phyloP scores from a whole-genome alignment of 1,139 yeast species.

The Taphrina betulina region DNA sequence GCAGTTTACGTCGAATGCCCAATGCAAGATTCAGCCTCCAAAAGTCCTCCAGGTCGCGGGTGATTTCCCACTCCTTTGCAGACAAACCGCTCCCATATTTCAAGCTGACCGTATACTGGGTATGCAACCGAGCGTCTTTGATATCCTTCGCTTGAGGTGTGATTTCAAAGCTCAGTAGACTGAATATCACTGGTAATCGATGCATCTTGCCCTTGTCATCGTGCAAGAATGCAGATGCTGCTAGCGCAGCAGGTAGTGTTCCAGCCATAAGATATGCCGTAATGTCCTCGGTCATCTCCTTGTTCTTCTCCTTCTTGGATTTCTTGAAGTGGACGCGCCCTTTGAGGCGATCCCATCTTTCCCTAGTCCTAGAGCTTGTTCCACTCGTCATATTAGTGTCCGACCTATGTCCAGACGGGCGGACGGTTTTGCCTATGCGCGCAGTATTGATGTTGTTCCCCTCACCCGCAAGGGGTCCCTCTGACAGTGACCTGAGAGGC shows the following conservation, averaged over 20 bases:
- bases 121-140: constrained; percentile 52
- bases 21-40: constrained; percentile 36
- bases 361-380: constrained; percentile 6
- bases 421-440: neutral
- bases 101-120: constrained; percentile 54
- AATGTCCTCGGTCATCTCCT: constrained; percentile 24
- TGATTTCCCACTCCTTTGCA: constrained; percentile 75
- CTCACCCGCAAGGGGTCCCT: neutral
- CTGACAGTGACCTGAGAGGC: neutral
- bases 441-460: neutral
- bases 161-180: constrained; percentile 66
- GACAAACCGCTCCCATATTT: constrained; percentile 89
- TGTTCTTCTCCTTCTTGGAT: constrained; percentile 4
- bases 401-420: neutral
- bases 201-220: constrained; percentile 42
- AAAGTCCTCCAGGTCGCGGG: constrained; percentile 70
- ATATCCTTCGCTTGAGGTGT: constrained; percentile 54
- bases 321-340: constrained; percentile 15
- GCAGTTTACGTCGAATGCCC: constrained; percentile 64
- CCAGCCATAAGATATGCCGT: constrained; percentile 22
- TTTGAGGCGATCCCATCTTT: constrained; percentile 30
- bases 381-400: constrained; percentile 4
- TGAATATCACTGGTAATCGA: constrained; percentile 77
- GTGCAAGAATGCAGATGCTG: constrained; percentile 21
- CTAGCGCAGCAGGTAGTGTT: constrained; percentile 15